Base-by-base conservation (phyloP, 352 stramenopile genomes). In the Globisporangium iwayamae region DNA sequence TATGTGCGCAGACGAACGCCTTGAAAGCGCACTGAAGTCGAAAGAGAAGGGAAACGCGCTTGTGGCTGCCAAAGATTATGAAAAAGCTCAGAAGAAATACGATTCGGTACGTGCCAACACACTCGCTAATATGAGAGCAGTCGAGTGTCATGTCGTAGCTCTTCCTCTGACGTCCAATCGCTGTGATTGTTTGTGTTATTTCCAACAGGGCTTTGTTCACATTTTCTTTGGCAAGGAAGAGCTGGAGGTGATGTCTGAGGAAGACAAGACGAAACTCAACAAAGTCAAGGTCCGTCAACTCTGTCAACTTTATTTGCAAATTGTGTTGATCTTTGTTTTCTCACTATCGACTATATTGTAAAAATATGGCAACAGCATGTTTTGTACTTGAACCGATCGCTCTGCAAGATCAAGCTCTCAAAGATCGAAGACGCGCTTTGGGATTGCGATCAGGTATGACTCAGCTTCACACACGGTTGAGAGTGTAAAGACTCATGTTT, bases 211-310 rank as follows among this genome's bases (percentile, higher is more conserved):
- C 6, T 95, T 95, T 55, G 86, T 95, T 3, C 82, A 93, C 68
- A 90, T 93, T 16, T 95, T 95, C 63, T 95, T 86, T 63, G 76
- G 75, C 34, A 95, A 95, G 56, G 86, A 95, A 53, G 86, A 95
- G 65, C 89, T 86, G 81, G 86, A 95, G 62, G 76, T 93, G 41
- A 75, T 95, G 36, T 69, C 83, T 1, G 66, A 83, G 36, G 68
- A 78, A 51, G 86, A 95, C 56, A 92, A 93, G 62, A 69, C 79
- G 61, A 90, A 91, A 64, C 66, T 95, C 52, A 95, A 93, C 65
- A 71, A 75, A 64, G 78, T 92, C 46, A 95, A 95, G 69, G 79
- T 89, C 20, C 51, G 70, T 52, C 4, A 20, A 41, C 16, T 41
- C 14, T 36, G 22, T 14, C 10, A 34, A 16, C 47, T 41, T 48